Base-by-base conservation (phyloP, 108 stramenopile species). In the Skeletonema costatum region DNA sequence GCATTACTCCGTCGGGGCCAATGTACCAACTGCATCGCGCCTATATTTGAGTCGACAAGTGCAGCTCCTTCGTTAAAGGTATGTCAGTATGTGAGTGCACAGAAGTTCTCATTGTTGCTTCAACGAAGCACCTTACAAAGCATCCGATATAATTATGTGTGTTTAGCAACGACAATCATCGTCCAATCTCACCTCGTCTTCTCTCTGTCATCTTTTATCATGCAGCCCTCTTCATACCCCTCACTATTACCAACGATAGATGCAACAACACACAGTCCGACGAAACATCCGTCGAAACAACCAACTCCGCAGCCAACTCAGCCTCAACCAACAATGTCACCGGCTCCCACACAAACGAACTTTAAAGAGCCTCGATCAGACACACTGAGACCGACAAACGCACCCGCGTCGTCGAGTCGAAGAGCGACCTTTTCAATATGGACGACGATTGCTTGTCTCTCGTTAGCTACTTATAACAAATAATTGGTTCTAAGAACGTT, bases 81-180 rank as follows among this genome's bases (percentile, higher is more conserved):
- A 71, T 71, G 71, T 62, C 60, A 71, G 31, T 71, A 71, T 71
- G 71, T 71, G 60, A 71, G 71, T 62, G 25, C 25, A 25, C 0
- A 25, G 0, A 25, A 25, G 25, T 0, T 25, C 25, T 25, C 25
- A 25, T 25, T 0, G 25, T 25, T 25, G 25, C 25, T 25, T 25
- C 25, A 0, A 25, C 25, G 25, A 25, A 25, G 25, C 25, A 25
- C 25, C 53, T 29, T 56, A 7, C 25, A 56, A 46, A 10, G 7
- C 53, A 9, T 56, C 25, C 25, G 10, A 12, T 41, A 35, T 35
- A 5, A n/a, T n/a, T 25, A 11, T 41, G 11, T 12, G 39, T 29
- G 8, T 56, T 29, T 56, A 10, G 53, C 16, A 2, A 0, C 25
- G 53, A n/a, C 53, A n/a, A 5, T 2, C 21, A 25, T 51, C 50